phyloP scores from a whole-genome alignment of 2,329 filamentous ascomycete genomes.

The Arachnopeziza araneosa region DNA sequence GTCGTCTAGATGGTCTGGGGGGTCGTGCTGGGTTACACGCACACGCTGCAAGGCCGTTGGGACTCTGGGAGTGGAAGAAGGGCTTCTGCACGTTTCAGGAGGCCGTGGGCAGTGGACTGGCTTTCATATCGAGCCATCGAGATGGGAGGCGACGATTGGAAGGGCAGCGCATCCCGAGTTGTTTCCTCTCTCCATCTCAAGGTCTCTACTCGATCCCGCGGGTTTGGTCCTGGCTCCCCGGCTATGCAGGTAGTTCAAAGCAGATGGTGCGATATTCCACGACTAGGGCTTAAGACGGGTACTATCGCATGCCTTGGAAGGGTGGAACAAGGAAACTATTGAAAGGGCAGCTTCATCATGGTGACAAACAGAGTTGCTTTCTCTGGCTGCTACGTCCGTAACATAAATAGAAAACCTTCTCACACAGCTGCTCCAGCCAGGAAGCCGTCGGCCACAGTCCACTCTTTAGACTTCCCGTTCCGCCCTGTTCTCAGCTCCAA shows the following conservation, averaged over 20 bases:
- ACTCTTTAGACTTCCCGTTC: background rate
- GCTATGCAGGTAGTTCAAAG: background rate
- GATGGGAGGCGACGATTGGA: background rate
- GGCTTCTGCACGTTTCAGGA: background rate
- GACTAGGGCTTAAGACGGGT: background rate
- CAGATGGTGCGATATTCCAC: background rate
- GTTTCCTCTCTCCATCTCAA: background rate
- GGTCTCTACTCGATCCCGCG: background rate
- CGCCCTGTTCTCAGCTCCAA: background rate
- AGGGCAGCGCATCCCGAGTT: background rate
- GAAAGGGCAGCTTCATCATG: too few relatives aligned
- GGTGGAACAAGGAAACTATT: background rate
- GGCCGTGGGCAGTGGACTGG: too few relatives aligned
- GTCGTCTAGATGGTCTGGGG: background rate
- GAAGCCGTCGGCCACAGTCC: background rate
- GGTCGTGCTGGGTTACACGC: background rate
- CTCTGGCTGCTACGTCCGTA: background rate
- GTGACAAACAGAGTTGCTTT: too few relatives aligned
- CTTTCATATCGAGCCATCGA: too few relatives aligned
- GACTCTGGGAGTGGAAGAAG: background rate
- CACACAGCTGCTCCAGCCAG: background rate
- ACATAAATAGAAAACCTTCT: too few relatives aligned
- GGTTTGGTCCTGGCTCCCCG: background rate
- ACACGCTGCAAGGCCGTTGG: background rate
- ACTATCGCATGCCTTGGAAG: background rate